Conservation (phyloP, 441 rosid species). For the Brassica hybrid region DNA sequence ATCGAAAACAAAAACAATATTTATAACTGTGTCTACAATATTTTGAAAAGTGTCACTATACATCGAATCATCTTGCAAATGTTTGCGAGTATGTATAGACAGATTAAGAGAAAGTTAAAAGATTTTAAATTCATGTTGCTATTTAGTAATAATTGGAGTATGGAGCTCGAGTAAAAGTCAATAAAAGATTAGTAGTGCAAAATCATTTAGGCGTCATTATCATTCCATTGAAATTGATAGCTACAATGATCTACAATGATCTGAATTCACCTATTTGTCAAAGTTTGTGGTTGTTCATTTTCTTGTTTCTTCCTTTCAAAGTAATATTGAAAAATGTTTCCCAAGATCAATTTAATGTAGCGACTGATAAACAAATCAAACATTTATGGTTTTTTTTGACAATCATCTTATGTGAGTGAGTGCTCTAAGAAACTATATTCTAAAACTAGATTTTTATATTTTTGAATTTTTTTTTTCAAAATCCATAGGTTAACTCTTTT, state of each 20-base stretch:
- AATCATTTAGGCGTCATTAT: constrained; percentile 13
- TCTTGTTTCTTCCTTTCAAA: not conserved
- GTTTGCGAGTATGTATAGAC: not conserved
- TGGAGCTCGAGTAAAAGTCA: not conserved
- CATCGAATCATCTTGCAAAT: constrained; percentile 3
- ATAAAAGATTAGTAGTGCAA: not conserved
- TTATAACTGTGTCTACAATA: constrained; percentile 10
- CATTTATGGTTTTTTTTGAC: constrained; percentile 3
- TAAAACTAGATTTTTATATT: too few species aligned
- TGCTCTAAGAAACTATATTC: too few species aligned
- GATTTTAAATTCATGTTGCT: not conserved
- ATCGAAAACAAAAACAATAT: not conserved
- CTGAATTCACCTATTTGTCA: not conserved
- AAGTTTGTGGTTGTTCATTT: constrained; percentile 18
- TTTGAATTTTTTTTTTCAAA: too few species aligned
- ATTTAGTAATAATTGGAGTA: not conserved
- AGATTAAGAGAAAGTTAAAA: not conserved
- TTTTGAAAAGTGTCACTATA: constrained; percentile 20
- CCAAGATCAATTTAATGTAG: constrained; percentile 9
- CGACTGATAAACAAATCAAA: not conserved
- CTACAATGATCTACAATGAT: constrained; percentile 14
- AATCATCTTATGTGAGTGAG: too few species aligned
- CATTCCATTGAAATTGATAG: constrained; percentile 20
- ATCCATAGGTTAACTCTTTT: too few species aligned
- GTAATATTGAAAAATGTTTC: constrained; percentile 1